These are phyloP conservation scores for Lobosporangium transversale DNA, from an alignment of 192 early-diverging fungal species.

Conservation along the genomic window DNA sequence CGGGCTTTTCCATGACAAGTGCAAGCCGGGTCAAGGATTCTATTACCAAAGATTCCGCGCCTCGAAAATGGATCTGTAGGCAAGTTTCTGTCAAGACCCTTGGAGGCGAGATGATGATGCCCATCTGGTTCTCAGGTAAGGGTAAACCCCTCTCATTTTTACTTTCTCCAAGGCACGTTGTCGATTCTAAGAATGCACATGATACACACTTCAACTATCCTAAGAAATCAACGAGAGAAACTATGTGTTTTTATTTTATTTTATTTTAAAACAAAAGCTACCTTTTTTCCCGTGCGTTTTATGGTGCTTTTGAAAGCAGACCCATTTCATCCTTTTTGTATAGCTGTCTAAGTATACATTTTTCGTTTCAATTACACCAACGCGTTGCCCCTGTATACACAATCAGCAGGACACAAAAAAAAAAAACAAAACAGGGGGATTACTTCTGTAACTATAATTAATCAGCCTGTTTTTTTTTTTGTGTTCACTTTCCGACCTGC, in stretches of 20 bases:
- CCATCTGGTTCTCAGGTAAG: constrained; percentile 46
- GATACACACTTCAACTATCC: too few relatives aligned
- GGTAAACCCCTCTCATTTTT: too few relatives aligned
- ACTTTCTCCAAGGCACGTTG: too few relatives aligned
- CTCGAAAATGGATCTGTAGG: constrained; percentile 48
- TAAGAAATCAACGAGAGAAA: too few relatives aligned
- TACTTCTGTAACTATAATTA: background rate
- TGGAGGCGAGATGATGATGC: constrained; percentile 50
- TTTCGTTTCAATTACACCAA: too few relatives aligned
- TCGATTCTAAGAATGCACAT: too few relatives aligned
- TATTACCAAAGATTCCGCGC: constrained; percentile 43
- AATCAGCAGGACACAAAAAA: background rate
- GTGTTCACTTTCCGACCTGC: constrained; percentile 4
- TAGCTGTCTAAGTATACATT: background rate
- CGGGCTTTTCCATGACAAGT: constrained; percentile 8
- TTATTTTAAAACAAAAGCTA: too few relatives aligned
- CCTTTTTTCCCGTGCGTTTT: too few relatives aligned
- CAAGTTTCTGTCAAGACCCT: constrained; percentile 45
- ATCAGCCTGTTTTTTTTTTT: background rate
- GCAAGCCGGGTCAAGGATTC: constrained; percentile 29
- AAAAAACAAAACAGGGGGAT: background rate
- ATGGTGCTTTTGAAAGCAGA: too few relatives aligned
- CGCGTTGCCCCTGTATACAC: too few relatives aligned
- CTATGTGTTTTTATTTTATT: constrained; percentile 1
- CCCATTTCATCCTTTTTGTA: background rate